phyloP scores from a whole-genome alignment of 305 asterid species.

The Fraxinus floribunda region DNA sequence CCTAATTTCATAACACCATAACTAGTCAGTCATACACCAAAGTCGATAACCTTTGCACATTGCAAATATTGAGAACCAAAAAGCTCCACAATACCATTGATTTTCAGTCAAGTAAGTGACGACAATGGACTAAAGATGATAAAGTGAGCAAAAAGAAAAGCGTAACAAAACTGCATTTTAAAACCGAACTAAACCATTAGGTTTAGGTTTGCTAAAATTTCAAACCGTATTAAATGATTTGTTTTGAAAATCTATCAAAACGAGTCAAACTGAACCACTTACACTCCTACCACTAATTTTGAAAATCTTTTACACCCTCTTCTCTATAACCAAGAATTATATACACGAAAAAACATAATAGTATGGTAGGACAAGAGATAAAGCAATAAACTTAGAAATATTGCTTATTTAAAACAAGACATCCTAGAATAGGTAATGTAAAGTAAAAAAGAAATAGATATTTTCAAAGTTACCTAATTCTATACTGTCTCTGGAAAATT shows the following conservation, averaged over 20 bases:
- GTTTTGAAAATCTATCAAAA: not conserved
- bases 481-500: not conserved
- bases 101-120: not conserved
- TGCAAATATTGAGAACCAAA: not conserved
- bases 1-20: not conserved
- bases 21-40: not conserved
- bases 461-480: not conserved
- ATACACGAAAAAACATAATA: not conserved
- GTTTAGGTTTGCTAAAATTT: not conserved
- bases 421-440: not conserved
- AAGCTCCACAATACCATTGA: not conserved
- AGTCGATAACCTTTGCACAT: not conserved
- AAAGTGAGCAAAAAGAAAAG: not conserved
- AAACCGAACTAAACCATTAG: not conserved
- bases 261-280: not conserved
- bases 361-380: not conserved
- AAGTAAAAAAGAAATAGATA: not conserved
- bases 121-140: not conserved
- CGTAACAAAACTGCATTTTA: not conserved
- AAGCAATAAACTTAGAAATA: not conserved
- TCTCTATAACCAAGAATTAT: not conserved
- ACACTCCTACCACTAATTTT: not conserved
- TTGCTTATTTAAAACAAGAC: not conserved
- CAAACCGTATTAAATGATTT: not conserved
- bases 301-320: not conserved